Base-by-base conservation (phyloP, 2,329 filamentous ascomycete genomes). In the Aspergillus alliaceus region DNA sequence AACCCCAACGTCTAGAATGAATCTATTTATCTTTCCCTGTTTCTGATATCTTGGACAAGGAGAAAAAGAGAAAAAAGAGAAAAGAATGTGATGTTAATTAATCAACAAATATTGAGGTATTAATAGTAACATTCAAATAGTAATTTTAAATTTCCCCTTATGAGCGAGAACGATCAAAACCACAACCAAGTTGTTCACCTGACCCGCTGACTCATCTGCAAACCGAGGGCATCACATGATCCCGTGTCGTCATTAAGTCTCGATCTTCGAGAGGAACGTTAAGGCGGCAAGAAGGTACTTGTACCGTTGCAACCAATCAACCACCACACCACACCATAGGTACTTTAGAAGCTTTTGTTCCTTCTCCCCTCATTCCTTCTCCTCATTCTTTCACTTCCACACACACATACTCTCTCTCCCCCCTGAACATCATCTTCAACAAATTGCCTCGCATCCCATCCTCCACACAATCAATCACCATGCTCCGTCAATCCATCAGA, bases 401-500 rank as follows among this genome's bases (percentile, higher is more conserved):
- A 20, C 35, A 39, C 32, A 20, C 34, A 37, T 37, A 18, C 11
- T 31, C 44, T 44, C 9, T 25, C 15, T n/a, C 40, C 32, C 27
- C n/a, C 14, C 24, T n/a, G 20, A 9, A 44, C 40, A 31, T 48
- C 25, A 2, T 27, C 20, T 9, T 32, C 29, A 48, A 48, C 27
- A 8, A 31, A 47, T 47, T 31, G 48, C 29, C 15, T 37, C 47
- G 14, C 22, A 18, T 37, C 31, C 32, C 31, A 12, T 53, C 20
- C 46, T 22, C 24, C n/a, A 20, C 34, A 27, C 25, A 58, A 46
- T n/a, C 37, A 39, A 42, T 56, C 56, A 63, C 31, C 31, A 92
- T 93, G 89, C 82, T 90, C 71, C 87, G 88, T 73, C 85, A 87
- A 72, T 77, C 82, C 65, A 75, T 87, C 74, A 84, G 84, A 76